These are phyloP conservation scores for Exophiala phaeomuriformis DNA, from an alignment of 2,329 filamentous ascomycete genomes.

Conservation along the genomic window DNA sequence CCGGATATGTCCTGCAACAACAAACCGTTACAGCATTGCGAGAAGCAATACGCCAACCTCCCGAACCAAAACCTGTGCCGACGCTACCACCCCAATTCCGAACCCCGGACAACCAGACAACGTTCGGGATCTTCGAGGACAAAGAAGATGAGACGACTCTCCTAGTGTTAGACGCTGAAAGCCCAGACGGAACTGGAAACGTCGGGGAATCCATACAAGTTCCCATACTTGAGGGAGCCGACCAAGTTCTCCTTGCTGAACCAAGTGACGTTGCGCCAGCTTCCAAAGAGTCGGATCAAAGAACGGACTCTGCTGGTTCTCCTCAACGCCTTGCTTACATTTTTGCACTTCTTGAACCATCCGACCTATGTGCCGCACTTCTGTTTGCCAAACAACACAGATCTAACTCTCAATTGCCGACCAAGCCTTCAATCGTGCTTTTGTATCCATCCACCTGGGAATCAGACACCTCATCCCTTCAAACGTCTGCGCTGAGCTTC, in stretches of 20 bases:
- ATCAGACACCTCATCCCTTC: conserved; percentile 2
- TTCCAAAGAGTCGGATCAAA: not conserved
- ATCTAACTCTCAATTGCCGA: conserved; percentile 27
- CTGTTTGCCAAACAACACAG: conserved; percentile 36
- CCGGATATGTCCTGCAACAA: conserved; percentile 81
- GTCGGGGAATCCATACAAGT: conserved; percentile 5
- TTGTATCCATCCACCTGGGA: conserved; percentile 44
- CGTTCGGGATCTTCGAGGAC: conserved; percentile 3
- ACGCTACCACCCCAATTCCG: conserved; percentile 24
- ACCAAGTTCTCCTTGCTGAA: not conserved
- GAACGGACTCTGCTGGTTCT: not conserved
- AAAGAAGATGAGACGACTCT: conserved; percentile 4
- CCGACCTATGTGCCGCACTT: conserved; percentile 41
- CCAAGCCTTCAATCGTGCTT: conserved; percentile 38
- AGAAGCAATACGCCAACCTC: conserved; percentile 56
- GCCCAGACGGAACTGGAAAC: not conserved
- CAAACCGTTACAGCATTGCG: conserved; percentile 73
- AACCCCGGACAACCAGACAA: conserved; percentile 17
- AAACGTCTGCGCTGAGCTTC: conserved; percentile 32
- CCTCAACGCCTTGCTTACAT: conserved; percentile 31
- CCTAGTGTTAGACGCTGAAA: not conserved
- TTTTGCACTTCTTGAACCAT: conserved; percentile 38
- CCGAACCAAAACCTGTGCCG: conserved; percentile 31
- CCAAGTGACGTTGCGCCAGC: not conserved
- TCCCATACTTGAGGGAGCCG: not conserved